phyloP scores from a whole-genome alignment of 2,329 filamentous ascomycete species.

The Xylaria sp. region DNA sequence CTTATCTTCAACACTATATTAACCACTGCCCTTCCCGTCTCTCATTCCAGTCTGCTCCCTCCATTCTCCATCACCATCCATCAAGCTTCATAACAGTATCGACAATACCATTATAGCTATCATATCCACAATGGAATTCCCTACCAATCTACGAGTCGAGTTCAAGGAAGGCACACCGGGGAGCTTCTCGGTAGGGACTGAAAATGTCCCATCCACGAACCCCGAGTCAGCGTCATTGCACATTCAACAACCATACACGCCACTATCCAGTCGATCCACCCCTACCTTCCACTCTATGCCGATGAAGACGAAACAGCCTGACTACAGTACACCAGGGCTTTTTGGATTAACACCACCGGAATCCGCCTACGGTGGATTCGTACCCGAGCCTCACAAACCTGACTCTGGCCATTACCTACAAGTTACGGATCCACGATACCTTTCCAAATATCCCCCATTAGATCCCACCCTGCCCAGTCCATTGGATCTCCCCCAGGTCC shows the following conservation, averaged over 20 bases:
- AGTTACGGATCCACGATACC: fast-evolving
- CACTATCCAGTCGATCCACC: slow-evolving; percentile 50
- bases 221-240: not conserved
- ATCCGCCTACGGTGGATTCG: not conserved
- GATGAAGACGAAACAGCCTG: slow-evolving; percentile 38
- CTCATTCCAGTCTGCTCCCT: slow-evolving; percentile 6
- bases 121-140: not conserved
- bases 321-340: not conserved
- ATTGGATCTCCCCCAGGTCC: not conserved
- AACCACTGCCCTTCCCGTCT: not conserved
- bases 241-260: slow-evolving; percentile 38
- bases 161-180: not conserved
- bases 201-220: not conserved
- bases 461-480: not conserved
- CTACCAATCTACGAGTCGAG: fast-evolving
- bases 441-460: too few relatives aligned
- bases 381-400: too few relatives aligned
- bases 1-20: slow-evolving; percentile 29
- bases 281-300: slow-evolving; percentile 42
- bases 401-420: not conserved
- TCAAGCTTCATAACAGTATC: slow-evolving; percentile 39
- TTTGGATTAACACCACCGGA: not conserved
- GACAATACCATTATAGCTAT: not conserved
- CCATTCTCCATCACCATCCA: slow-evolving; percentile 33
- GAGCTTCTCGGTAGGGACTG: not conserved